These are phyloP conservation scores for Protomyces lactucae-debilis DNA, from an alignment of 1,139 yeast species.

Conservation along the genomic window DNA sequence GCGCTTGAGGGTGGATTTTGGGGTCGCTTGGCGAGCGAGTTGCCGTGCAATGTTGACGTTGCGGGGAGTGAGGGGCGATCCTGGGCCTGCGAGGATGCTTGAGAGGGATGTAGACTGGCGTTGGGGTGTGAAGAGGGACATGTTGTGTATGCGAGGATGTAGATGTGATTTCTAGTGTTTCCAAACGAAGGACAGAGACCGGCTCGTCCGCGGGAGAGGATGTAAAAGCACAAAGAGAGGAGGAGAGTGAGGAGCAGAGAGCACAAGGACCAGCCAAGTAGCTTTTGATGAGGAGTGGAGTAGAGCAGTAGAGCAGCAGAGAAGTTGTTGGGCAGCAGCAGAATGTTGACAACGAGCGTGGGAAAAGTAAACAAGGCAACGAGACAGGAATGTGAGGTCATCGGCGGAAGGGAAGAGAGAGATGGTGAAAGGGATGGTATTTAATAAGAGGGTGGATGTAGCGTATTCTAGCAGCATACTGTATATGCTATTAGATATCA, in stretches of 20 bases:
- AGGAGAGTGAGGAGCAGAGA: neutral
- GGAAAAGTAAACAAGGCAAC: neutral
- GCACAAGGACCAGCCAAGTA: neutral
- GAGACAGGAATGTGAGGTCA: neutral
- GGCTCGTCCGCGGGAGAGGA: neutral
- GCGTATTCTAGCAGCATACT: neutral
- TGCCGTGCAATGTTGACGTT: conserved; percentile 20
- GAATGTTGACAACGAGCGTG: neutral
- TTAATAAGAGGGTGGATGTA: neutral
- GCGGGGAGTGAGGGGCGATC: conserved; percentile 20
- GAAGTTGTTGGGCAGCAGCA: neutral
- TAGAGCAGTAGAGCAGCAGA: neutral
- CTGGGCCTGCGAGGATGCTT: neutral
- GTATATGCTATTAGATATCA: too few relatives aligned
- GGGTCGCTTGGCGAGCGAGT: conserved; percentile 13
- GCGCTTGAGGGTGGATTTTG: conserved; percentile 15
- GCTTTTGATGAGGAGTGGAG: neutral
- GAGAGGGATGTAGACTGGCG: neutral
- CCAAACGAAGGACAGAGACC: neutral
- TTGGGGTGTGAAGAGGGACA: conserved; percentile 24
- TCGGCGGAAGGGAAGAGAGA: neutral
- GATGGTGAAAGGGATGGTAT: neutral
- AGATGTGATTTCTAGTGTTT: neutral
- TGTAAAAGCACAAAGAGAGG: neutral
- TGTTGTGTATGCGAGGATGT: conserved; percentile 13